phyloP scores from a whole-genome alignment of 2,329 filamentous ascomycete genomes.

The Stagonosporopsis tanaceti region DNA sequence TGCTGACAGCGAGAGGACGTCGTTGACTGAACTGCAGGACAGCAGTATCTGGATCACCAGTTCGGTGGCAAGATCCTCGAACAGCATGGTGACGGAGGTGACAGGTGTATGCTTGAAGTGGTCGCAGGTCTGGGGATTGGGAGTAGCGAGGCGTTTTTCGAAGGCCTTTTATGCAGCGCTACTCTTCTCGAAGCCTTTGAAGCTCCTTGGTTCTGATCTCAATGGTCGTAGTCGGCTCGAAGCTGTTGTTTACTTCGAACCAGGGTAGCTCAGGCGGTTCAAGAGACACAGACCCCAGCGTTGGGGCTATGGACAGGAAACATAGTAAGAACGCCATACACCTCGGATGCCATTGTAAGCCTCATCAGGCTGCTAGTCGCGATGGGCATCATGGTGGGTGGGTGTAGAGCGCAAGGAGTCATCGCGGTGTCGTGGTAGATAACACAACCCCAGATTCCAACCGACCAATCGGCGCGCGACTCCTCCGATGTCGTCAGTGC shows the following conservation, averaged over 20 bases:
- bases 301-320: constrained; percentile 60
- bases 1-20: constrained; percentile 62
- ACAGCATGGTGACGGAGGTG: constrained; percentile 55
- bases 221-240: constrained; percentile 32
- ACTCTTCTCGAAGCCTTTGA: not conserved
- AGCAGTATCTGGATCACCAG: constrained; percentile 65
- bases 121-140: not conserved
- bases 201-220: not conserved
- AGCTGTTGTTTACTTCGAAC: constrained; percentile 37
- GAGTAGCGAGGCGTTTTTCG: not conserved
- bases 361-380: constrained; percentile 34
- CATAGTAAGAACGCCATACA: constrained; percentile 36
- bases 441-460: constrained; percentile 21
- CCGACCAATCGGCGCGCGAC: constrained; percentile 27
- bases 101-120: constrained; percentile 3
- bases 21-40: constrained; percentile 60
- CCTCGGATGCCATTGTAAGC: constrained; percentile 32
- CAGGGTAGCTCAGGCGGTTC: constrained; percentile 42
- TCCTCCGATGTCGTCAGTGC: constrained; percentile 25
- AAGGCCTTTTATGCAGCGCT: not conserved
- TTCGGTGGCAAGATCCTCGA: constrained; percentile 66
- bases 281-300: constrained; percentile 59
- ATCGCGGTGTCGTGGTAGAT: constrained; percentile 20
- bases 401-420: constrained; percentile 30
- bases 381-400: constrained; percentile 40